Conservation (phyloP, 306 rosid species). For the Sphenostylis stenocarpa region DNA sequence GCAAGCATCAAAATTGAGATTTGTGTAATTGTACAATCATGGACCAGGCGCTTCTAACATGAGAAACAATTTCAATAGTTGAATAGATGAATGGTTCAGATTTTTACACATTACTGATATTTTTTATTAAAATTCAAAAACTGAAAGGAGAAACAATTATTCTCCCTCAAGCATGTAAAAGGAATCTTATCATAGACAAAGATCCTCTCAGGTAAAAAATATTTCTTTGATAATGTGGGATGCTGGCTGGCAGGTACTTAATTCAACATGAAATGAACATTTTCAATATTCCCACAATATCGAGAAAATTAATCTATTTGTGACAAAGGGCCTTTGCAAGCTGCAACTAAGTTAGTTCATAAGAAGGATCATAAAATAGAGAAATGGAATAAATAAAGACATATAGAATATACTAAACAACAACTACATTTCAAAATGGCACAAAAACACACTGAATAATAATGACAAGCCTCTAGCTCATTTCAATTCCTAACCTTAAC, state of each 20-base stretch:
- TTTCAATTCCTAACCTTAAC: neutral
- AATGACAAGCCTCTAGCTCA: neutral
- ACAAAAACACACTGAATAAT: neutral
- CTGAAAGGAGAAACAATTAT: neutral
- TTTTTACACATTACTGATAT: neutral
- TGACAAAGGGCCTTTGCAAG: neutral
- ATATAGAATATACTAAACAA: neutral
- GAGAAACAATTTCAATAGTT: neutral
- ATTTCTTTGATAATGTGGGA: constrained; percentile 64
- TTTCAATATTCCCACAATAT: neutral
- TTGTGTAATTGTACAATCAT: neutral
- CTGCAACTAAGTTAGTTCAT: neutral
- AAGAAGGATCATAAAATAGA: neutral
- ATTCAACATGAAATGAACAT: neutral
- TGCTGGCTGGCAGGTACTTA: constrained; percentile 45
- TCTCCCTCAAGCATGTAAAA: neutral
- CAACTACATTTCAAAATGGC: neutral
- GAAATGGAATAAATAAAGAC: neutral
- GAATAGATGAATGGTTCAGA: neutral
- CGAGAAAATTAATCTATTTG: neutral
- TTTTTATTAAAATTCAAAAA: neutral
- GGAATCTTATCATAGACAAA: constrained; percentile 55
- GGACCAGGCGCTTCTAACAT: neutral
- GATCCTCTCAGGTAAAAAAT: constrained; percentile 52
- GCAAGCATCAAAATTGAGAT: neutral